Evolutionary conservation across 2,329 filamentous ascomycete species (phyloP).

Genomic region (Trichoderma sp.): DNA sequence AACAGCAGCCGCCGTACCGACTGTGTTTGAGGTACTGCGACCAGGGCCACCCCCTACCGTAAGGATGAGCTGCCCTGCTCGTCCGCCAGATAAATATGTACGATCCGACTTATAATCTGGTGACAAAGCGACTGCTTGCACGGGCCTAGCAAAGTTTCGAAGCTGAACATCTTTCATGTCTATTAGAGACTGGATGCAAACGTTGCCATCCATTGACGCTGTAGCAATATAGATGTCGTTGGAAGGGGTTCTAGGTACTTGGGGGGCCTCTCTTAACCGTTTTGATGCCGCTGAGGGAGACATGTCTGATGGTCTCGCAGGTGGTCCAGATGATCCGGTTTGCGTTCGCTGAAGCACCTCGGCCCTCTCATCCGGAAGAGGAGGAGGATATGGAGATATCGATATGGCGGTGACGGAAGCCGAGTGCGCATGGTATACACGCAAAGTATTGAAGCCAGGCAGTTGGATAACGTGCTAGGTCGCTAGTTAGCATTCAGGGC

Average conservation of each 20-base stretch:
- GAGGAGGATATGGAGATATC: slow-evolving; percentile 78
- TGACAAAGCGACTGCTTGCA: slow-evolving; percentile 90
- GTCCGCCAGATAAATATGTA: slow-evolving; percentile 86
- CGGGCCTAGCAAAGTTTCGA: slow-evolving; percentile 88
- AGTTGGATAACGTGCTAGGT: slow-evolving; percentile 79
- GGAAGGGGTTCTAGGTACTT: slow-evolving; percentile 72
- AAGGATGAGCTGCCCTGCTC: slow-evolving; percentile 83
- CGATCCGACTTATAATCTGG: slow-evolving; percentile 90
- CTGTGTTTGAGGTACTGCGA: slow-evolving; percentile 84
- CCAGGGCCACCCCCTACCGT: slow-evolving; percentile 80
- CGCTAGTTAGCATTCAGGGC: slow-evolving; percentile 33
- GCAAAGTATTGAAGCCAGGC: slow-evolving; percentile 76
- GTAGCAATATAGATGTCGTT: slow-evolving; percentile 94
- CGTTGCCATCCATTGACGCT: slow-evolving; percentile 92
- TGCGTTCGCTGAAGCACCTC: slow-evolving; percentile 45
- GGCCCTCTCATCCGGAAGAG: slow-evolving; percentile 48
- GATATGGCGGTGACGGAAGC: slow-evolving; percentile 89
- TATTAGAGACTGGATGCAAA: slow-evolving; percentile 84
- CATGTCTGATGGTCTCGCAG: slow-evolving; percentile 38
- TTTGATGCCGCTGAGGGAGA: slow-evolving; percentile 56
- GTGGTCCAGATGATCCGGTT: slow-evolving; percentile 37
- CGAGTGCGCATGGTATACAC: slow-evolving; percentile 88
- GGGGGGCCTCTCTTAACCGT: slow-evolving; percentile 52
- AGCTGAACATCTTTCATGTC: slow-evolving; percentile 89
- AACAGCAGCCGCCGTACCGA: slow-evolving; percentile 76